Conservation (phyloP, 1,284 basidiomycete species). For the Tilletia caries region DNA sequence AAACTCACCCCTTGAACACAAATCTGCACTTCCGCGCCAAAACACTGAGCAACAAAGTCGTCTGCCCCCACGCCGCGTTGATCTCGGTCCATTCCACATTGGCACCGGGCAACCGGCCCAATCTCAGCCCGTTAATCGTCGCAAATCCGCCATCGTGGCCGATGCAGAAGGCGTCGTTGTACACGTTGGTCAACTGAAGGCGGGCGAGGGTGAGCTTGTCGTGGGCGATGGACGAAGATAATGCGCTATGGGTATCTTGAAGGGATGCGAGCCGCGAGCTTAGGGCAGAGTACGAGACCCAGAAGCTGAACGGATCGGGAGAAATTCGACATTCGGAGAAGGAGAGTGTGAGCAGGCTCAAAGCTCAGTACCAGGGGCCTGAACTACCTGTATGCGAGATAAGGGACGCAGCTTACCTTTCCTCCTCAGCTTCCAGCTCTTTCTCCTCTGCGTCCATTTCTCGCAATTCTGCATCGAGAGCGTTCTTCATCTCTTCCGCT, state of each 20-base stretch:
- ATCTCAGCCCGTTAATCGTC: constrained; percentile 89
- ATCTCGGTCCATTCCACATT: constrained; percentile 94
- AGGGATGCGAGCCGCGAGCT: constrained; percentile 67
- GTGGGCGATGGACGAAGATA: constrained; percentile 63
- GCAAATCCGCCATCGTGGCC: constrained; percentile 88
- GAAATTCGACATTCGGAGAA: too few species aligned
- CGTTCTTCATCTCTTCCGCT: constrained; percentile 45
- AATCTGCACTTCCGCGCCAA: constrained; percentile 56
- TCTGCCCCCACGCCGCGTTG: constrained; percentile 97
- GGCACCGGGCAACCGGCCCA: constrained; percentile 71
- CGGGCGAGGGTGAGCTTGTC: constrained; percentile 66
- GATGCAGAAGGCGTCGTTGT: constrained; percentile 97
- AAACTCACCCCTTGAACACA: constrained; percentile 22
- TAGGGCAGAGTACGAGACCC: constrained; percentile 72
- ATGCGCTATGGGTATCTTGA: constrained; percentile 66
- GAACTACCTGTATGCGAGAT: constrained; percentile 7
- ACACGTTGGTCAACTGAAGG: constrained; percentile 90
- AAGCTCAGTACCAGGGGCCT: too few species aligned
- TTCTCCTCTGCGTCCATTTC: constrained; percentile 71
- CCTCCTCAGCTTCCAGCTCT: constrained; percentile 69
- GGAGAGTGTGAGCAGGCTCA: too few species aligned
- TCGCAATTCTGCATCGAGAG: constrained; percentile 69
- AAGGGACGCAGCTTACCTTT: constrained; percentile 64
- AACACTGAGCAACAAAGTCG: constrained; percentile 83
- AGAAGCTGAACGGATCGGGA: constrained; percentile 65